Evolutionary conservation across 345 rosid species (phyloP).

Genomic region (Trapa incisa): DNA sequence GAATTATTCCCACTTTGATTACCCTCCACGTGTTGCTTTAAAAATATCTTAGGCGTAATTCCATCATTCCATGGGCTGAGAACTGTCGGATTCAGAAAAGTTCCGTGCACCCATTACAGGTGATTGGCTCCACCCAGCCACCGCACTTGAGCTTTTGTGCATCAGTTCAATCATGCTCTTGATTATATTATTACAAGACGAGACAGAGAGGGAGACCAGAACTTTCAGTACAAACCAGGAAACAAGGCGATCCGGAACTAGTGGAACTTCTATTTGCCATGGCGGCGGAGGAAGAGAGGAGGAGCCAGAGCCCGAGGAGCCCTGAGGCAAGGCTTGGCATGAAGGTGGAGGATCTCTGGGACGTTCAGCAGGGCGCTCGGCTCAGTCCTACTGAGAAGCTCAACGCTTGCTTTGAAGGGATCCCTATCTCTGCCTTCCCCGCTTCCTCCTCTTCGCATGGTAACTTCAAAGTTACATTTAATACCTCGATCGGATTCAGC

Average conservation of each 20-base stretch:
- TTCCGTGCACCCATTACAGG: neutral
- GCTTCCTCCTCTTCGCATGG: conserved; percentile 58
- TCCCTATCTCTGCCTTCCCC: conserved; percentile 88
- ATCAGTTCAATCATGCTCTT: neutral
- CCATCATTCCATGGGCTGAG: neutral
- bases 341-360: conserved; percentile 97
- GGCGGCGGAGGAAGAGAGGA: conserved; percentile 28
- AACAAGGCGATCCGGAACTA: neutral
- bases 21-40: no score
- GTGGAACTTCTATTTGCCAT: neutral
- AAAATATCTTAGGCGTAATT: no score
- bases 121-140: neutral
- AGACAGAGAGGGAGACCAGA: neutral
- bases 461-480: neutral
- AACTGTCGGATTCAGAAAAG: neutral
- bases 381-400: conserved; percentile 73
- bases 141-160: neutral
- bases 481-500: no score
- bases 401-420: conserved; percentile 85
- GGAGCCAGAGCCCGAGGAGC: conserved; percentile 56
- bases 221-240: no score
- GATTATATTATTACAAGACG: neutral
- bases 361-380: conserved; percentile 54
- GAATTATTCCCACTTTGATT: no score
- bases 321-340: conserved; percentile 85